A percentile compares a stretch with the other conserved stretches of the same genome.
phyloP scores from a whole-genome alignment of 805 yeast genomes.

The Sugiyamaella americana region DNA sequence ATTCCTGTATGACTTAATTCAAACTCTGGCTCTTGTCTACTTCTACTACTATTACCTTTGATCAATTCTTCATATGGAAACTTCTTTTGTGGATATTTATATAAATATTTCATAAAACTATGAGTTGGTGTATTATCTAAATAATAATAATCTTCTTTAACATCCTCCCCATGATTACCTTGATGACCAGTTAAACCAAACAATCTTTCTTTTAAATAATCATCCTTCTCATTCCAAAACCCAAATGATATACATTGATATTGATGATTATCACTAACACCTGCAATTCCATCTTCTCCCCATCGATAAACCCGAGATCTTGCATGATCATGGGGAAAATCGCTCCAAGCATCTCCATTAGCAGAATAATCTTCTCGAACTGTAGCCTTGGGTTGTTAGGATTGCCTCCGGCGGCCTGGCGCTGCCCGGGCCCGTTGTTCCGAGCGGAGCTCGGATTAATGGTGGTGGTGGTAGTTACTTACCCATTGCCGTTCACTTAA shows the following conservation, averaged over 20 bases:
- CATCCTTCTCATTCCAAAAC: conserved; percentile 87
- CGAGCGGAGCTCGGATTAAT: background rate
- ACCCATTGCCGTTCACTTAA: conserved; percentile 80
- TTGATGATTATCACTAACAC: conserved; percentile 80
- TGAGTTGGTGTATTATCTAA: conserved; percentile 91
- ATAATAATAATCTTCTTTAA: conserved; percentile 59
- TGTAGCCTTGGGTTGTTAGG: conserved; percentile 27
- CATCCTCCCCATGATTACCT: conserved; percentile 96
- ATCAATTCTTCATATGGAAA: conserved; percentile 77
- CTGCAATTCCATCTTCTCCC: conserved; percentile 96
- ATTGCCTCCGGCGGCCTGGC: background rate
- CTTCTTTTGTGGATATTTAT: conserved; percentile 84
- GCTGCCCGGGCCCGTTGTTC: background rate
- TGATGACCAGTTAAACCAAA: conserved; percentile 89
- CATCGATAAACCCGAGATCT: conserved; percentile 77
- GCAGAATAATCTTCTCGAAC: conserved; percentile 77
- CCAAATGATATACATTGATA: conserved; percentile 71
- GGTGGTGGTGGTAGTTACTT: background rate
- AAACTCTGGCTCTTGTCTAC: conserved; percentile 65
- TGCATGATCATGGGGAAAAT: conserved; percentile 81
- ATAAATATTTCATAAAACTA: conserved; percentile 83
- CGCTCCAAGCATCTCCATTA: conserved; percentile 86
- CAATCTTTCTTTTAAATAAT: conserved; percentile 73
- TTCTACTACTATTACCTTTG: conserved; percentile 57
- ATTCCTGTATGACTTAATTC: conserved; percentile 78